Percentiles rank a stretch among this genome's conserved stretches.
Conservation (phyloP, 2,329 filamentous ascomycete species). For the Penicillium sp. region DNA sequence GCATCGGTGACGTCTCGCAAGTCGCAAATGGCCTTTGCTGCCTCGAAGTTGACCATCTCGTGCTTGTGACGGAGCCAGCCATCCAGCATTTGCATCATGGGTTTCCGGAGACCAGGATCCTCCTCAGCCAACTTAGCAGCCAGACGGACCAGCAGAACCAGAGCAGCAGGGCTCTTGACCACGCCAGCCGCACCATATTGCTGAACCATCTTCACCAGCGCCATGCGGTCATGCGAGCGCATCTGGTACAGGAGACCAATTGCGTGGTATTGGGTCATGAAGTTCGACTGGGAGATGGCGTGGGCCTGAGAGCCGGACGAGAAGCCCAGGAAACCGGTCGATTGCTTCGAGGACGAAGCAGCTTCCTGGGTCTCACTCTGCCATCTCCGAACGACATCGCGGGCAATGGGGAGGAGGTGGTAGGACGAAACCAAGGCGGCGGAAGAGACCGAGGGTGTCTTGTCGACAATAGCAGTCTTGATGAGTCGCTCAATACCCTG, state of each 20-base stretch:
- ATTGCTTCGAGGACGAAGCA: conserved; percentile 85
- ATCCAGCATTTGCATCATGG: conserved; percentile 96
- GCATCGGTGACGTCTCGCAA: conserved; percentile 90
- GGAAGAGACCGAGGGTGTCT: conserved; percentile 95
- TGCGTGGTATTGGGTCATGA: conserved; percentile 98
- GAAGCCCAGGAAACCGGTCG: conserved; percentile 89
- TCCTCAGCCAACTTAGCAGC: conserved; percentile 94
- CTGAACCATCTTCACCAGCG: conserved; percentile 99
- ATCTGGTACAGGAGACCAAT: conserved; percentile 98
- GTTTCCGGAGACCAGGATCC: conserved; percentile 83
- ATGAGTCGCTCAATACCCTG: conserved; percentile 98
- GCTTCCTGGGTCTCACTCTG: conserved; percentile 98
- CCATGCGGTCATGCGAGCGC: conserved; percentile 97
- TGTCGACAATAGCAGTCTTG: conserved; percentile 99
- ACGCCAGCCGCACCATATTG: conserved; percentile 91
- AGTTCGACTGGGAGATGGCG: conserved; percentile 77
- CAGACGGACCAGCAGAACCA: conserved; percentile 88
- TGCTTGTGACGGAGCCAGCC: conserved; percentile 98
- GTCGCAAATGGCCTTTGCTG: conserved; percentile 95
- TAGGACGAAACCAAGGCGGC: conserved; percentile 96
- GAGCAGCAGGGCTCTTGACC: conserved; percentile 91
- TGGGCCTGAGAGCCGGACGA: conserved; percentile 78
- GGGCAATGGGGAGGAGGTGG: conserved; percentile 93
- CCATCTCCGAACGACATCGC: conserved; percentile 95
- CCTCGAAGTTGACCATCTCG: conserved; percentile 99